Evolutionary conservation across 1,139 yeast species (phyloP), one percentile per base, ranked within the genome.

Genomic region (Suzukiozyma palmioleophila): DNA sequence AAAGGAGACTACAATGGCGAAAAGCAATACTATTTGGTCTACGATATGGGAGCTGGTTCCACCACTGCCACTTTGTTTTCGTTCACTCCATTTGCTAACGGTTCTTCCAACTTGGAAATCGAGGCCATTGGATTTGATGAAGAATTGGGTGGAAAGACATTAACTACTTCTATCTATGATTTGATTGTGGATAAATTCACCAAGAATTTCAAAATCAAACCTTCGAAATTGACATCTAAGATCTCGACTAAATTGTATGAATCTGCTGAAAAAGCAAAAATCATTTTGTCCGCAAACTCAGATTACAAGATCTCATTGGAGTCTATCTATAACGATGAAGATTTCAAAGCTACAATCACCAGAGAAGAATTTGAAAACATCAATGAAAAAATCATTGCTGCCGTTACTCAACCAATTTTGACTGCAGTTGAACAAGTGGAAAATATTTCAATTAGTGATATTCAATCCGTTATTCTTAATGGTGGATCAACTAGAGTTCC

Each of bases 401-500:
- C 77, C 34, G 60, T 81, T 15, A 61, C 75, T 3, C 54, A 61
- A 13, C 94, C 96, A 2, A 68, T 90, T 35, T 50, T 63, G 14
- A 64, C 67, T 27, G 81, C 87, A 0, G 61, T 88, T 37, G 51
- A 57, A 9, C 59, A 64, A 22, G 45, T 60, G 27, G 31, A 28
- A 28, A 54, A 62, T 7, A 43, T 57, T 35, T 34, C 56, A 1
- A 53, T 70, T 21, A 49, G 55, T 2, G 69, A 79, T 25, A 46
- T 90, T 5, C 66, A 73, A 16, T 84, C 96, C 1, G 79, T 94
- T 3, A 79, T 92, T 42, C 71, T 90, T 43, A 77, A 87, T 40
- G 99, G 99, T 47, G 99, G 98, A 0, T 79, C 96, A 1, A 80
- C 94, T 9, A 80, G 99, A 59, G 86, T 89, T 24, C 98, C 98